Evolutionary conservation across 2,329 filamentous ascomycete species (phyloP), one percentile per base, ranked within the genome.

Genomic region (Claviceps maximensis): DNA sequence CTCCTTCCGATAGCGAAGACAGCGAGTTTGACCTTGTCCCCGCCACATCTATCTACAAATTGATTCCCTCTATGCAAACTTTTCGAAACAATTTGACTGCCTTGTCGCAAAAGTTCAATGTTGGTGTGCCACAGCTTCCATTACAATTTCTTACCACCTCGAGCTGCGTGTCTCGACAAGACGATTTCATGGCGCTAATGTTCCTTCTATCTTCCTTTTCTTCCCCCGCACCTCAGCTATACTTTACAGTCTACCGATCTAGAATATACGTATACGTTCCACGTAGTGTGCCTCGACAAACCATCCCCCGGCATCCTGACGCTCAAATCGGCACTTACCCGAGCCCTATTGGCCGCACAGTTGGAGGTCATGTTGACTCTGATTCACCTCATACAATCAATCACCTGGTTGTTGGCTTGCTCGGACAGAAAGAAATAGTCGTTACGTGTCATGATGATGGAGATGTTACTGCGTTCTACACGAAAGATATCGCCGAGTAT

Each of bases 371-470:
- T 54, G 70, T 87, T 31, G 76, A 83, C 53, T 55, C 55, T 0
- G 27, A 51, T 0, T 67, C 69, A 8, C 75, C 78, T 1, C 85
- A 90, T 63, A 74, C 76, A 31, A 75, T 87, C 49, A 91, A 90
- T 61, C 78, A 84, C 57, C 69, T 90, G 17, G 72, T 84, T 12
- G 74, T 86, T 27, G 84, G 84, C 17, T 77, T 85, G 47, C 68
- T 91, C 13, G 87, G 87, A 0, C 69, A 75, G 7, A 72, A 85
- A 50, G 87, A 93, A 65, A 77, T 89, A 31, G 59, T 91, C 5
- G 65, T 88, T 4, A 69, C 83, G 45, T 77, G 74, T 38, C 87
- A 79, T 54, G 87, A 91, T 59, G 85, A 89, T 56, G 87, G 87
- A 7, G 87, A 91, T 62, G 77, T 89, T 2, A 71, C 81, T 47